Evolutionary conservation across 2,329 filamentous ascomycete genomes (phyloP).

Genomic region (Phyllosticta citrichinensis): DNA sequence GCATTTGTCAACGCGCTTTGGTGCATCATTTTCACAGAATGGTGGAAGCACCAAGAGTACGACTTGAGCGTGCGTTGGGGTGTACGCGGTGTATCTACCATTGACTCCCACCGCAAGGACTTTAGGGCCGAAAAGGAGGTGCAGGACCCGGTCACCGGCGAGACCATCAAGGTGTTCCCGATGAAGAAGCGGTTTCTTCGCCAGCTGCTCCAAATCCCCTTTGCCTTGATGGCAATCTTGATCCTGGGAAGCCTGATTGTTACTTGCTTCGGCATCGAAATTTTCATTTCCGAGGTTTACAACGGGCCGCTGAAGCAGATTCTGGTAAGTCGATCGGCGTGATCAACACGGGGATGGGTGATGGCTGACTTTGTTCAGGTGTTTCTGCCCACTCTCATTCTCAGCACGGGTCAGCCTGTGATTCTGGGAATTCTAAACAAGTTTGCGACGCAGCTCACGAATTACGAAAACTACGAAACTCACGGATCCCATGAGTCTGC

Average conservation of each 20-base stretch:
- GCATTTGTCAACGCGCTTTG: slow-evolving; percentile 72
- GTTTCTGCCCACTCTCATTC: slow-evolving; percentile 78
- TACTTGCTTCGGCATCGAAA: slow-evolving; percentile 81
- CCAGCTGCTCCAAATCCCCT: slow-evolving; percentile 75
- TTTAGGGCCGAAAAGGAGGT: slow-evolving; percentile 71
- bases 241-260: slow-evolving; percentile 75
- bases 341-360: background rate
- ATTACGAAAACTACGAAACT: slow-evolving; percentile 88
- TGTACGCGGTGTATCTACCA: slow-evolving; percentile 70
- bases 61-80: slow-evolving; percentile 84
- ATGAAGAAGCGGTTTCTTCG: slow-evolving; percentile 62
- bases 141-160: slow-evolving; percentile 72
- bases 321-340: slow-evolving; percentile 47
- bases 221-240: slow-evolving; percentile 62
- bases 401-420: slow-evolving; percentile 73
- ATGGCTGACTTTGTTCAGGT: slow-evolving; percentile 42
- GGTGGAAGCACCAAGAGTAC: slow-evolving; percentile 87
- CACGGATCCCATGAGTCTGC: slow-evolving; percentile 73
- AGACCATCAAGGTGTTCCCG: slow-evolving; percentile 66
- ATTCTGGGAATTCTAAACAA: slow-evolving; percentile 65
- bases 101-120: slow-evolving; percentile 66
- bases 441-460: slow-evolving; percentile 66
- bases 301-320: slow-evolving; percentile 77
- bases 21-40: slow-evolving; percentile 84
- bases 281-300: slow-evolving; percentile 93